A percentile compares a stretch with the other conserved stretches of the same genome.
phyloP scores from a whole-genome alignment of 73 alveolate genomes.

The Tetrahymena borealis region DNA sequence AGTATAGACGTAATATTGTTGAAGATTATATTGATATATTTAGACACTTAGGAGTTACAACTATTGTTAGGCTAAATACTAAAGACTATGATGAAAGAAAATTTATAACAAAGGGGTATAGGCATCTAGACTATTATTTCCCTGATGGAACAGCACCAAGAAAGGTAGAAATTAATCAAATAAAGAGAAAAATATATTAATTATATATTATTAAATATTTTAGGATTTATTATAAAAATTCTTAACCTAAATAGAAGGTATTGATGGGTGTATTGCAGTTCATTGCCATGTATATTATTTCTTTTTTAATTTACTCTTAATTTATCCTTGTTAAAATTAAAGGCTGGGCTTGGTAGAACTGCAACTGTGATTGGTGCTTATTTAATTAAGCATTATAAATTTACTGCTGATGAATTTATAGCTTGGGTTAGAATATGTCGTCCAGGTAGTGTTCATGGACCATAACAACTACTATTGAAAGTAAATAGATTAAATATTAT shows the following conservation, averaged over 20 bases:
- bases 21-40: slow-evolving; percentile 15
- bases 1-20: not conserved
- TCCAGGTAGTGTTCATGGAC: slow-evolving; percentile 73
- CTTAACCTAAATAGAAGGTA: not conserved
- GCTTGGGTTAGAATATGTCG: slow-evolving; percentile 75
- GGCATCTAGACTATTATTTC: not conserved
- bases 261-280: not conserved
- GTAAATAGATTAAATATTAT: not conserved
- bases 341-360: slow-evolving; percentile 87
- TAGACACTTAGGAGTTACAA: slow-evolving; percentile 19
- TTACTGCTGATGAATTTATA: slow-evolving; percentile 68
- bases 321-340: too few species aligned
- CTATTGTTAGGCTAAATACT: slow-evolving; percentile 23
- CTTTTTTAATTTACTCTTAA: too few species aligned
- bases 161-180: not conserved
- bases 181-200: not conserved
- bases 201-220: not conserved
- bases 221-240: not conserved
- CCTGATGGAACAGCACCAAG: not conserved
- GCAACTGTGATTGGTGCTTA: slow-evolving; percentile 75
- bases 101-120: slow-evolving; percentile 8
- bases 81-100: slow-evolving; percentile 9
- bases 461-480: slow-evolving; percentile 43
- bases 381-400: slow-evolving; percentile 59
- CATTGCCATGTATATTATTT: not conserved